A percentile compares a stretch with the other conserved stretches of the same genome.
phyloP scores from a whole-genome alignment of 768 basidiomycete genomes.

The Suillus alpinus region DNA sequence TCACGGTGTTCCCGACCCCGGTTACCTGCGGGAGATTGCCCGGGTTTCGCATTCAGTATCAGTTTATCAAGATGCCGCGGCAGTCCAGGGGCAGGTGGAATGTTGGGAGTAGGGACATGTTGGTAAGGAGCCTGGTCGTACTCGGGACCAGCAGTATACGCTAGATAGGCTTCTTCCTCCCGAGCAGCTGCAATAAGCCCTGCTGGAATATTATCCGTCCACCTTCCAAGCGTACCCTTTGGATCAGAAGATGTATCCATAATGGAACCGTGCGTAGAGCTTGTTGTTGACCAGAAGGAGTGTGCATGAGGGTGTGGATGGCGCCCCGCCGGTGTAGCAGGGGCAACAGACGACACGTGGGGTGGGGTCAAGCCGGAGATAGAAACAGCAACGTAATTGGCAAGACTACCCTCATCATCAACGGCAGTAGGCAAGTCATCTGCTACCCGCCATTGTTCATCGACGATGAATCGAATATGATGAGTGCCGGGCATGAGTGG shows the following conservation, averaged over 20 bases:
- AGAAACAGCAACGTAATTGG: slow-evolving; percentile 79
- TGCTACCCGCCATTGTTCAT: slow-evolving; percentile 80
- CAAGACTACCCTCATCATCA: slow-evolving; percentile 90
- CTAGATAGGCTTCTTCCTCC: slow-evolving; percentile 79
- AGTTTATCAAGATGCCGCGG: slow-evolving; percentile 93
- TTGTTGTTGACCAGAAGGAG: slow-evolving; percentile 44
- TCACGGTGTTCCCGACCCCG: slow-evolving; percentile 28
- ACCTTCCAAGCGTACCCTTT: slow-evolving; percentile 38
- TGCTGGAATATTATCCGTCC: slow-evolving; percentile 79
- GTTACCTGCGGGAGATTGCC: slow-evolving; percentile 30
- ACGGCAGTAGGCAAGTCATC: slow-evolving; percentile 84
- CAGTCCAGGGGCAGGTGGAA: slow-evolving; percentile 84
- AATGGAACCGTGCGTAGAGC: slow-evolving; percentile 31
- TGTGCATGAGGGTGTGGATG: slow-evolving; percentile 27
- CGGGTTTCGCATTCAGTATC: slow-evolving; percentile 66
- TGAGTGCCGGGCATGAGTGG: slow-evolving; percentile 85
- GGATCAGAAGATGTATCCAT: slow-evolving; percentile 27
- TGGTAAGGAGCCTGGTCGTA: slow-evolving; percentile 39
- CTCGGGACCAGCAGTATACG: slow-evolving; percentile 28
- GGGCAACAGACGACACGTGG: slow-evolving; percentile 31
- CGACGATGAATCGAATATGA: slow-evolving; percentile 92
- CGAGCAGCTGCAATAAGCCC: slow-evolving; percentile 77
- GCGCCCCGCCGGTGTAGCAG: slow-evolving; percentile 31
- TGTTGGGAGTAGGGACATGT: slow-evolving; percentile 62
- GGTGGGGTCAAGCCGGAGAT: slow-evolving; percentile 33